Base-by-base conservation (phyloP, 805 yeast genomes). In the Saturnispora ahearnii region DNA sequence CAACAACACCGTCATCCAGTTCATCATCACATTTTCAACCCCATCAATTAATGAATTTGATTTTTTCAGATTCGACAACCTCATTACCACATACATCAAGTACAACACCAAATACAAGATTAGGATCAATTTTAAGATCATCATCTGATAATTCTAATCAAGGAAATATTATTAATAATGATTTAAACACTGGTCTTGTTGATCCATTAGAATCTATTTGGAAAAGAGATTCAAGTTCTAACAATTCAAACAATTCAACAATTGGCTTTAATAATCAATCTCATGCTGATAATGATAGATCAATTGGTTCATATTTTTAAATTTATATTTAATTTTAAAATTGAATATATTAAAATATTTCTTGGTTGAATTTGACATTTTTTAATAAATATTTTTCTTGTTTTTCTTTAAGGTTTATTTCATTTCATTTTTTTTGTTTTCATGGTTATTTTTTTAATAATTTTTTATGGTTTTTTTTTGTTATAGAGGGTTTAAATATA, bases 181-280 rank as follows among this genome's bases (percentile, higher is more conserved):
- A 36, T 18, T 36, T 18, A 5, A 36, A 4, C 21, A 36, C 8
- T 18, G 46, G 33, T 9, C 18, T 54, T 32, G 55, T 54, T 26
- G 57, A 54, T 50, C 57, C 57, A 11, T 32, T 54, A 5, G 57
- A 54, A 43, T 44, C 51, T 3, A 54, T 54, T 40, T 54, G 57
- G 57, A 54, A 54, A 41, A 51, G 54, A 34, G 53, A 45, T 24
- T 22, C 33, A 21, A 41, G 33, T 18, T 12, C 41, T n/a, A 21
- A 22, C 11, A 41, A 21, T 34, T 34, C 44, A 29, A 28, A 36
- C 26, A 31, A 30, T 44, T 40, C 40, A 29, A 41, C 34, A 29
- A 28, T 26, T 21, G 49, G 29, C 12, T 31, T 46, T 12, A 24
- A 21, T 15, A 31, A 15, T 31, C 36, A 30, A n/a, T 13, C 22